phyloP scores from a whole-genome alignment of 2,329 filamentous ascomycete genomes.

The Colletotrichum zoysiae region DNA sequence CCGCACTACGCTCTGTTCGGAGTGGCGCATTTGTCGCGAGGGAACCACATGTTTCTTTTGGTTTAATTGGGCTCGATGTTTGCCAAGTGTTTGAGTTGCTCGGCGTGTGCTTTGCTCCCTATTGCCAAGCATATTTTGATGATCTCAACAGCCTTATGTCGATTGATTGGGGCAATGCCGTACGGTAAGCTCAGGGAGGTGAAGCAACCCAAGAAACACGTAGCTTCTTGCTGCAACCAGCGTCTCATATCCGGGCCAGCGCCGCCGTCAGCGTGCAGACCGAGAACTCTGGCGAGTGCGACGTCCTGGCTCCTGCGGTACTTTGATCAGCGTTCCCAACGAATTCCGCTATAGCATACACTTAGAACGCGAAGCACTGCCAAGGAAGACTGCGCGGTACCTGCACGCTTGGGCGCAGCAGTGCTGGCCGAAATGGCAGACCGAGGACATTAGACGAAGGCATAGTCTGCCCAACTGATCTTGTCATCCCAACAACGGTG shows the following conservation, averaged over 20 bases:
- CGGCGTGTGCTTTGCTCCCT: conserved; percentile 37
- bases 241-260: conserved; percentile 10
- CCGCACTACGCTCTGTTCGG: neutral
- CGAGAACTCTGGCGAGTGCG: conserved; percentile 13
- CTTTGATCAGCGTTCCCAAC: neutral
- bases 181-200: neutral
- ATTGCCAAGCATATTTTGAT: conserved; percentile 32
- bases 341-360: conserved; percentile 6
- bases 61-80: conserved; percentile 18
- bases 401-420: neutral
- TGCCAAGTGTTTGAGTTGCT: conserved; percentile 27
- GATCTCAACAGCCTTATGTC: conserved; percentile 33
- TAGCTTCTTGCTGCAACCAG: conserved; percentile 20
- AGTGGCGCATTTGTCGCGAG: neutral
- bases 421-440: neutral
- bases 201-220: conserved; percentile 5
- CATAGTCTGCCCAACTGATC: conserved; percentile 16
- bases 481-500: conserved; percentile 28
- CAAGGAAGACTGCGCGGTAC: conserved; percentile 19
- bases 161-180: neutral
- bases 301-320: conserved; percentile 20
- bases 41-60: conserved; percentile 6
- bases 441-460: conserved; percentile 24
- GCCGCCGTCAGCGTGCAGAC: neutral
- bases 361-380: conserved; percentile 16